Evolutionary conservation across 495 filamentous ascomycete species (phyloP), one percentile per base, ranked within the genome.

Genomic region (Penicillium bovifimosum): DNA sequence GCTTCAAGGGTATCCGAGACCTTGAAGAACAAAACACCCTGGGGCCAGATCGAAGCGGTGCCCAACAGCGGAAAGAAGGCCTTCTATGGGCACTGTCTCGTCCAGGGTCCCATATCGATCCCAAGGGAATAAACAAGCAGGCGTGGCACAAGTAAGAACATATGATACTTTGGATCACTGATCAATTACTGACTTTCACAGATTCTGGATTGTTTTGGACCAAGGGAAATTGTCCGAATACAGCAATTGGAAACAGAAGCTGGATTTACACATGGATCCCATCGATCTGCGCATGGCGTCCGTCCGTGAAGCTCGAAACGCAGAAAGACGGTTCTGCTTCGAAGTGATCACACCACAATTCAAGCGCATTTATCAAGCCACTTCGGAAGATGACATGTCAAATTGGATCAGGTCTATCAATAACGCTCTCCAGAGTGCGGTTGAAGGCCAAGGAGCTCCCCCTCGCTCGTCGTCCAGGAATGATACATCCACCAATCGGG

Each of bases 161-260:
- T 16, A n/a, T 48, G 18, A 49, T 65, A 28, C 63, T 55, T 46
- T 9, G 13, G 24, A 36, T 56, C 8, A 54, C 55, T 52, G 24
- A 6, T 0, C 41, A 8, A n/a, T 14, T 42, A 41, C 41, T 60
- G 32, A 64, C 24, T 4, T 9, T 39, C 2, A 9, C 55, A 96
- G 91, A 62, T 97, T 96, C 67, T 99, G 93, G 93, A 92, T 99
- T 56, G 95, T 97, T 2, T 78, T 97, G 13, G 93, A 97, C 64
- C 91, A 93, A 69, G 93, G 93, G 4, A 95, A 91, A 66, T 74
- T 99, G 27, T 96, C 93, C 1, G 93, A 99, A 62, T 97, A 99
- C 68, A 95, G 90, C 63, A 97, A 99, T 68, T 99, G 93, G 93
- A 99, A 99, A 70, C 88, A 97, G 64, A 88, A 85, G 68, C 80